Evolutionary conservation across 179 eudicot genomes (phyloP), one percentile per base, ranked within the genome.

Genomic region (Camellia oleifera): DNA sequence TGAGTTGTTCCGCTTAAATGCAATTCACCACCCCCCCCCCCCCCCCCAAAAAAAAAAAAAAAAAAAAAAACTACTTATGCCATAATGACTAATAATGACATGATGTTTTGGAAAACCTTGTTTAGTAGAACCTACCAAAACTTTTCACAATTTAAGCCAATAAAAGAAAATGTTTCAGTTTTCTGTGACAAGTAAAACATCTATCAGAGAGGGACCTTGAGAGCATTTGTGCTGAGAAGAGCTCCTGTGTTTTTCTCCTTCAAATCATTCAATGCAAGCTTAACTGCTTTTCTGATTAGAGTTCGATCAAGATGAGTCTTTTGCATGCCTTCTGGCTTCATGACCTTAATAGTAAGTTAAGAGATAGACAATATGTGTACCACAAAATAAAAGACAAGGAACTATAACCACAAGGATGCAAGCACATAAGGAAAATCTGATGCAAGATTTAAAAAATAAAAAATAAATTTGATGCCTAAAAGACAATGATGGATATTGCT

Each of bases 171-270:
- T 12, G 3, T 68, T 68, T 44, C 50, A 42, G 72, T 42, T 68
- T 15, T 65, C 48, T 40, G 18, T 42, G 46, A 46, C 54, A 17
- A 17, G 56, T 7, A 7, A 44, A 61, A 48, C 52, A 48, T 48
- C 5, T 48, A 48, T 48, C 7, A 76, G 56, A 23, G 64, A 63
- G 74, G 69, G 15, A 64, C 99, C 97, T 97, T 97, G 32, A 86
- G 84, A 76, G 99, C 95, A 82, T 83, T 92, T 67, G 92, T 85
- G 82, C 98, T 94, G 60, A 94, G 91, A 80, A 97, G 90, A 73
- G 79, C 79, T 57, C 99, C 99, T 18, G 80, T 50, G 80, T 91
- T 84, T 70, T 82, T 92, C 82, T 94, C 91, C 90, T 97, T 97
- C 89, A 97, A 71, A 81, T 97, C 90, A 85, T 87, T 84, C 78